Evolutionary conservation across 768 basidiomycete species (phyloP), one percentile per base, ranked within the genome.

Genomic region (Pleurotus cornucopiae): DNA sequence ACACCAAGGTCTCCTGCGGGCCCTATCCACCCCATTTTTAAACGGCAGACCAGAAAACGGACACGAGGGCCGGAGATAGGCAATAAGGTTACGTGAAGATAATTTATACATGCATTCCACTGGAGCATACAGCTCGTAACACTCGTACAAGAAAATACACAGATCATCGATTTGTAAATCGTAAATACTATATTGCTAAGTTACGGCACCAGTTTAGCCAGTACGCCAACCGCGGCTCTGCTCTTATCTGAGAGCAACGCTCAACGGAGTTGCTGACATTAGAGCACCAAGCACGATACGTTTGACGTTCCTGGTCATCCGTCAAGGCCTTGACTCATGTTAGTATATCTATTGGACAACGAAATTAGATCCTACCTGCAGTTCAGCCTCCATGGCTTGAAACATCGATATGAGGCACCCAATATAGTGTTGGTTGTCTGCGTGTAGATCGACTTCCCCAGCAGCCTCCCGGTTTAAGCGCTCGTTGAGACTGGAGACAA

Each of bases 331-430:
- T 9, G 26, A 47, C 62, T 59, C 11, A 64, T 55, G 63, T 71
- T 18, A 54, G 55, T 11, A 58, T 58, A 12, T 58, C 20, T 55
- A 55, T 55, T 49, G 12, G 40, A 54, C 38, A 48, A 49, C 30
- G 20, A 37, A 20, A 20, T 1, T 30, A 43, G 20, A 13, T 64
- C 67, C 43, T 61, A 83, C 85, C 65, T 69, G 64, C 57, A 71
- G 69, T 39, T 75, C 75, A 26, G 73, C 71, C 18, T 78, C 69
- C 80, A 88, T 82, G 1, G 76, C 67, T 18, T 78, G 75, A 25
- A 86, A 70, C 69, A 85, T 75, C 37, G 61, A 69, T 4, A 76
- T 69, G 46, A 77, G 69, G 49, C 74, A 69, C 4, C 74, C 73
- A 13, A 76, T 61, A 44, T 75, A 78, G 16, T 56, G 62, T 55